Percentiles rank a stretch among this genome's conserved stretches.
Evolutionary conservation across 208 protist species (phyloP).

Genomic region (Trypanosoma congolense): DNA sequence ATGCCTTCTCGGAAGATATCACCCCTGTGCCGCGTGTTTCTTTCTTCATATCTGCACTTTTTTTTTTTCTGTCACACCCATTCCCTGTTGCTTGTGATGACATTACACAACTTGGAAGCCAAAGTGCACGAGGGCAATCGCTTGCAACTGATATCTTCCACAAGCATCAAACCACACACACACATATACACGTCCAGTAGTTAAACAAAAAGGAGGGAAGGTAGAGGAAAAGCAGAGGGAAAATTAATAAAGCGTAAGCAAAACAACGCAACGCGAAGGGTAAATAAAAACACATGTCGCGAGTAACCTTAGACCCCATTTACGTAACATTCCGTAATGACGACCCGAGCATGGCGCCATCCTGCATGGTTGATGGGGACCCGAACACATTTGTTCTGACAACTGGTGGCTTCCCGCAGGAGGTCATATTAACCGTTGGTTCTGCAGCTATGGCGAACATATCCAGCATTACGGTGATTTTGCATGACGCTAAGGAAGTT

Average conservation of each 20-base stretch:
- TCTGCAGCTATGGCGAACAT: constrained; percentile 55
- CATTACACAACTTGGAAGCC: too few species aligned
- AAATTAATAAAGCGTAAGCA: constrained; percentile 2
- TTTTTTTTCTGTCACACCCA: too few species aligned
- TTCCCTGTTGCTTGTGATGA: too few species aligned
- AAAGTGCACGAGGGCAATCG: too few species aligned
- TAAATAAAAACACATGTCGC: neutral
- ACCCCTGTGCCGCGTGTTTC: too few species aligned
- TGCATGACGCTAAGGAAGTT: constrained; percentile 80
- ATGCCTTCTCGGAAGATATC: too few species aligned
- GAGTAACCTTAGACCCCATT: constrained; percentile 51
- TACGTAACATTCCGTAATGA: constrained; percentile 81
- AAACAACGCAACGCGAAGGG: neutral
- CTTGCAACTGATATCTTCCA: too few species aligned
- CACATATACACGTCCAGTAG: neutral
- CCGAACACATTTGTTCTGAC: constrained; percentile 64
- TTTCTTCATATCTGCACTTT: too few species aligned
- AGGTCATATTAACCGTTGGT: constrained; percentile 64
- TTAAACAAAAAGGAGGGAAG: neutral
- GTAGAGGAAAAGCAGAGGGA: neutral
- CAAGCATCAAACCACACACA: too few species aligned
- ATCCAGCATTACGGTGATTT: constrained; percentile 30
- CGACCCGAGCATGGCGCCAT: constrained; percentile 24
- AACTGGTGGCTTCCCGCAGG: constrained; percentile 82
- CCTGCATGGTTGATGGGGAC: constrained; percentile 38